These are phyloP conservation scores for Phytomonas francai DNA, from an alignment of 208 protist genomes.

Conservation along the genomic window DNA sequence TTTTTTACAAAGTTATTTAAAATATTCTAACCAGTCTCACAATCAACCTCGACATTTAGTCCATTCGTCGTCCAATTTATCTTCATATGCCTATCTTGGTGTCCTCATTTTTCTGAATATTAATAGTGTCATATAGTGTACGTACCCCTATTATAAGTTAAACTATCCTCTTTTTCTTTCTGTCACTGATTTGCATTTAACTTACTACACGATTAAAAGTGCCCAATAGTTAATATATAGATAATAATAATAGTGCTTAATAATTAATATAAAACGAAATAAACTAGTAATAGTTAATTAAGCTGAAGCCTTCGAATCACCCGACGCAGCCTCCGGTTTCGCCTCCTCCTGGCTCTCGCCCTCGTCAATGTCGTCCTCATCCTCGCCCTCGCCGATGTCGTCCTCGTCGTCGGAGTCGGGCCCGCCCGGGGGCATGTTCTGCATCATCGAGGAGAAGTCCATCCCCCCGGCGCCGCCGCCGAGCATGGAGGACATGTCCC, in stretches of 20 bases:
- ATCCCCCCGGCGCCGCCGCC: slow-evolving; percentile 40
- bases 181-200: not conserved
- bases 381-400: slow-evolving; percentile 17
- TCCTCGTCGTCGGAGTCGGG: slow-evolving; percentile 48
- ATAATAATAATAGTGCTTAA: slow-evolving; percentile 9
- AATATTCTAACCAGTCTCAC: not conserved
- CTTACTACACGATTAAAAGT: not conserved
- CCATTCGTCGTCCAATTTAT: not conserved
- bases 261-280: not conserved
- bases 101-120: not conserved
- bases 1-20: not conserved
- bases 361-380: slow-evolving; percentile 16
- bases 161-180: not conserved
- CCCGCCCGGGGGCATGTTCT: slow-evolving; percentile 39
- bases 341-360: not conserved
- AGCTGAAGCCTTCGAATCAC: slow-evolving; percentile 35
- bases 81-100: not conserved
- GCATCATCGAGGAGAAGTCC: slow-evolving; percentile 52
- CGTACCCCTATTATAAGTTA: not conserved
- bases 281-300: not conserved
- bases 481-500: slow-evolving; percentile 66
- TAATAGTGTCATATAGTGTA: slow-evolving; percentile 1
- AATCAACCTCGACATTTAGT: not conserved
- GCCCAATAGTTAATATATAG: not conserved
- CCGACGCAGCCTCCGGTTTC: slow-evolving; percentile 36